Percentiles rank a stretch among this genome's conserved stretches.
Evolutionary conservation across 768 basidiomycete genomes (phyloP).

Genomic region (Gymnopilus dilepis): DNA sequence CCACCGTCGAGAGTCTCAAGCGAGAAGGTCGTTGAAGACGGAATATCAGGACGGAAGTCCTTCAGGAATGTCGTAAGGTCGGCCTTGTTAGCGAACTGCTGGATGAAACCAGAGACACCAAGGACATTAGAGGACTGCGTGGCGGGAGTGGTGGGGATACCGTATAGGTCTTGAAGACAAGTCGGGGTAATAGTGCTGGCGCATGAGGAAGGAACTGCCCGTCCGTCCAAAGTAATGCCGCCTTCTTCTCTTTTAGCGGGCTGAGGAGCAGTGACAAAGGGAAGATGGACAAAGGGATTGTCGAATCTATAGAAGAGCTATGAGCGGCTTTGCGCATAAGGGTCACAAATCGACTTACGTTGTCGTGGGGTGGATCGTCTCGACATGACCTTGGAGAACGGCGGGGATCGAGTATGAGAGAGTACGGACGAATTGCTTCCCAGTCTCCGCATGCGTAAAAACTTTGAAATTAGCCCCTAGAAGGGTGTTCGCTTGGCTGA

Average conservation of each 20-base stretch:
- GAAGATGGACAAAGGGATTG: conserved; percentile 25
- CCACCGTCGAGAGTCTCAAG: conserved; percentile 44
- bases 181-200: conserved; percentile 33
- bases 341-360: conserved; percentile 20
- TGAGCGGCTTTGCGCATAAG: background rate
- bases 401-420: conserved; percentile 39
- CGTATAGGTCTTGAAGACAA: conserved; percentile 41
- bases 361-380: conserved; percentile 42
- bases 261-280: conserved; percentile 19
- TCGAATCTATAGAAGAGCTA: conserved; percentile 10
- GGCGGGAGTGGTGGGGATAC: conserved; percentile 36
- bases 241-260: conserved; percentile 4
- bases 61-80: conserved; percentile 34
- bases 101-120: conserved; percentile 38
- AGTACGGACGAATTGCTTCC: conserved; percentile 40
- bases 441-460: conserved; percentile 41
- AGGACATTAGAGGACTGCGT: conserved; percentile 34
- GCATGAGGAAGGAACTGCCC: conserved; percentile 31
- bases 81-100: conserved; percentile 38
- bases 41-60: conserved; percentile 35
- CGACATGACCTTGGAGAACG: conserved; percentile 43
- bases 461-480: conserved; percentile 50
- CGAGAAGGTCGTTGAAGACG: conserved; percentile 37
- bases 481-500: conserved; percentile 44
- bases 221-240: conserved; percentile 1